phyloP scores from a whole-genome alignment of 2,329 filamentous ascomycete genomes.

The Xylogone sp. region DNA sequence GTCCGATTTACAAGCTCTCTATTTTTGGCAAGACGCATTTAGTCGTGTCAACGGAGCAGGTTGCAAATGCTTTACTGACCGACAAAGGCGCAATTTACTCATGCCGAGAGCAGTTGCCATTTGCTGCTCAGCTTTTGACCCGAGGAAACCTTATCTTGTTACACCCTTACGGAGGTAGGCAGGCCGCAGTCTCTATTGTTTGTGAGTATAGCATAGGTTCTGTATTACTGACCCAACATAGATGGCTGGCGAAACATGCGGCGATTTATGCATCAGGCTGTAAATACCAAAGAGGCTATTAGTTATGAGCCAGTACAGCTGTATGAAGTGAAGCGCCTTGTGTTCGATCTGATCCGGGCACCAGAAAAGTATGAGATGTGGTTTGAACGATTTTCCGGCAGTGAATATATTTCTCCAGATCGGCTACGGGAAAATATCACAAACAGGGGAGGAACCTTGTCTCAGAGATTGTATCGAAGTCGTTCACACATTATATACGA shows the following conservation, averaged over 20 bases:
- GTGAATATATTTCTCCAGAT: no score
- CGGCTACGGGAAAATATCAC: no score
- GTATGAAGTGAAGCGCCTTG: constrained; percentile 26
- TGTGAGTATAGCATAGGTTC: constrained; percentile 24
- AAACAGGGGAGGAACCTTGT: no score
- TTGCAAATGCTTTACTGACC: constrained; percentile 38
- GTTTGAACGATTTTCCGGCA: constrained; percentile 36
- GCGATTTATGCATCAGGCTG: constrained; percentile 22
- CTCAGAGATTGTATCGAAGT: no score
- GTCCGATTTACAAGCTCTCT: constrained; percentile 39
- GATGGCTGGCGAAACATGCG: constrained; percentile 27
- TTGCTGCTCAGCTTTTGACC: constrained; percentile 30
- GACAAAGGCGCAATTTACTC: constrained; percentile 36
- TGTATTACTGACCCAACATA: constrained; percentile 26
- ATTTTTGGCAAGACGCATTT: constrained; percentile 36
- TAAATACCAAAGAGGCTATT: constrained; percentile 6
- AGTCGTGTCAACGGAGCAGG: constrained; percentile 34
- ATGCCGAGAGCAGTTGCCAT: constrained; percentile 31
- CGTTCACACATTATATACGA: no score
- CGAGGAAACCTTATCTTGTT: no score
- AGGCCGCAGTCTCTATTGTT: no score
- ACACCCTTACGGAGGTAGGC: no score
- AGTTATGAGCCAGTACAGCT: constrained; percentile 6
- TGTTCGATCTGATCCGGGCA: constrained; percentile 28
- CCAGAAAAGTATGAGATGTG: constrained; percentile 33